Base-by-base conservation (phyloP, 2,329 filamentous ascomycete genomes). In the Sporothrix variecibatus region DNA sequence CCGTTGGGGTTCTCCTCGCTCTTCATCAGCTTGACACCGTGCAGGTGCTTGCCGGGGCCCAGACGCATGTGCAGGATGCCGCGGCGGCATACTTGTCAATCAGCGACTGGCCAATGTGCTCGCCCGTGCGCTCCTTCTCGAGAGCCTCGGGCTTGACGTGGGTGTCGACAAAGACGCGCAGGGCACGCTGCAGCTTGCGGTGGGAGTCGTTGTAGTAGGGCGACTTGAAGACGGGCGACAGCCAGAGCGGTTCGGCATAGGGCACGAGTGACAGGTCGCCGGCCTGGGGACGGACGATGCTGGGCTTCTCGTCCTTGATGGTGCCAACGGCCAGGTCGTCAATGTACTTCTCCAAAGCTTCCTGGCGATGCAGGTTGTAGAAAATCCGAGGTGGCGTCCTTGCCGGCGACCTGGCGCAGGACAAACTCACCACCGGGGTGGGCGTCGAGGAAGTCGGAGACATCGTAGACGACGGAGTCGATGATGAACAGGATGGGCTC, bases 321-420 rank as follows among this genome's bases (percentile, higher is more conserved):
- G 89, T 93, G 79, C 94, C 94, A 78, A 97, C 88, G 82, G 89
- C 92, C 23, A 97, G 87, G 78, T 89, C 86, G 78, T 89, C 86
- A 65, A 87, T 84, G 86, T 97, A 97, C 82, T 94, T 94, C 75
- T 90, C 85, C 12, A 97, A 87, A n/a, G 97, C 93, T 83, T 97
- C 94, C 78, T 97, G 94, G 34, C 94, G 87, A 84, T 97, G 94
- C 72, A 97, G 90, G 85, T 97, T 97, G 88, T 97, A 97, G 83
- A 97, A 97, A 97, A 73, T 92, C 92, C 49, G 87, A 85, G 1
- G 94, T 97, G 70, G 94, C 93, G 80, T 97, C 94, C 77, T 90
- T 88, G 76, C 94, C 94, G 40, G 93, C 94, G 67, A 95, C 89
- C 83, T 97, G 93, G 72, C 89, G 87, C 51, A 97, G 89, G 31